Conservation (phyloP, 345 rosid species). For the Linum trigynum region DNA sequence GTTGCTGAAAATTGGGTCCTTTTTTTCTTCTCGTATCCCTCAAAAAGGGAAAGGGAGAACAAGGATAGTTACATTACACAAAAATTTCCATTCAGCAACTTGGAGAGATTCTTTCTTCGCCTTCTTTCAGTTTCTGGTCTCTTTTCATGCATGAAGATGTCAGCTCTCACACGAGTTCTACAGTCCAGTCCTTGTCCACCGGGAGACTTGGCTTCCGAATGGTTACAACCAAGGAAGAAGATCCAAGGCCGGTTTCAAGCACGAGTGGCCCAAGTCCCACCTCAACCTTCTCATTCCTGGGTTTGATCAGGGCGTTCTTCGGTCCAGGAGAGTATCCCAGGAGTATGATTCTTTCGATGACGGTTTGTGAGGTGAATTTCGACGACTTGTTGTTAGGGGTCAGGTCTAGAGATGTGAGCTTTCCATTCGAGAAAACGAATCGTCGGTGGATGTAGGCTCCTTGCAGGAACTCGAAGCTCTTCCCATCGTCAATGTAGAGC, state of each 20-base stretch:
- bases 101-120: background rate
- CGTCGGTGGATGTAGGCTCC: conserved; percentile 80
- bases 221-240: conserved; percentile 49
- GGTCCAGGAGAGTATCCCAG: conserved; percentile 46
- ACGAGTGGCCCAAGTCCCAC: conserved; percentile 60
- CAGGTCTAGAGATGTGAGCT: conserved; percentile 50
- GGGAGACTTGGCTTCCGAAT: conserved; percentile 75
- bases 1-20: background rate
- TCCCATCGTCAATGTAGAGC: conserved; percentile 89
- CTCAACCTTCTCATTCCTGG: conserved; percentile 46
- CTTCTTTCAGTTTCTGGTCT: too few species aligned
- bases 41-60: background rate
- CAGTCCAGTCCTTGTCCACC: conserved; percentile 72
- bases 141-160: too few species aligned
- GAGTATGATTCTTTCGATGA: conserved; percentile 71
- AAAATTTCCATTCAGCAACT: background rate
- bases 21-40: background rate
- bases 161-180: conserved; percentile 43
- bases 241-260: conserved; percentile 30
- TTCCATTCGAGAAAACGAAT: conserved; percentile 58
- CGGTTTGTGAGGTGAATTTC: conserved; percentile 42
- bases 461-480: conserved; percentile 55
- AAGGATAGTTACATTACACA: background rate
- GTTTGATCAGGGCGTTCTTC: conserved; percentile 55
- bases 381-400: conserved; percentile 27